Evolutionary conservation across 2,329 filamentous ascomycete species (phyloP), one percentile per base, ranked within the genome.

Genomic region (Malbranchea cinnamomea): DNA sequence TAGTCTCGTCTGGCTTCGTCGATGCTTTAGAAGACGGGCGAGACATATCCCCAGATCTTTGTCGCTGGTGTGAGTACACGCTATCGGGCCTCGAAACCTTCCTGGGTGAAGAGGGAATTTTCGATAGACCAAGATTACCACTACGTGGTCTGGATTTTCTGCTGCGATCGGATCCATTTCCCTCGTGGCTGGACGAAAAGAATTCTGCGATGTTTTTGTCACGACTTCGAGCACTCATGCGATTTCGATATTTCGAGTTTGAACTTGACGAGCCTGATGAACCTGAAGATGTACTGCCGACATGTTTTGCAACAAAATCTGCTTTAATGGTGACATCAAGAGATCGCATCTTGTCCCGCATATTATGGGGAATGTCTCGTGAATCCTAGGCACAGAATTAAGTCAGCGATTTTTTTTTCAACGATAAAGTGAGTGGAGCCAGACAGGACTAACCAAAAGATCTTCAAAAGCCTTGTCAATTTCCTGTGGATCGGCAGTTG

Each of bases 341-440:
- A 33, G 76, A 85, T 26, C 87, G 72, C 84, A 98, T 94, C 59
- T 91, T 91, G 53, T 87, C 83, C 32, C 87, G 70, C 64, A 93
- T 84, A 40, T 93, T 80, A 47, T 91, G 81, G 3, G 87, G 85
- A 32, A 95, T 92, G 46, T 95, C 93, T 39, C 87, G 71, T 11
- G 85, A 74, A 50, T 93, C 83, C 54, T 92, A 52, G 54, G 14
- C 25, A 29, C 18, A 12, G 31, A n/a, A n/a, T 28, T 16, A 72
- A 26, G 32, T 28, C 4, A 26, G 9, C 10, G 14, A 13, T 11
- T 18, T 11, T 18, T 17, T 14, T 17, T 24, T 7, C 7, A 18
- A 19, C 11, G 12, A 15, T 7, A 9, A 13, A 12, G 23, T 13
- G 26, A 19, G n/a, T 4, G 3, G 12, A 10, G 6, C 12, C n/a